Evolutionary conservation across 2,329 filamentous ascomycete species (phyloP), one percentile per base, ranked within the genome.

Genomic region (Helotiales sp.): DNA sequence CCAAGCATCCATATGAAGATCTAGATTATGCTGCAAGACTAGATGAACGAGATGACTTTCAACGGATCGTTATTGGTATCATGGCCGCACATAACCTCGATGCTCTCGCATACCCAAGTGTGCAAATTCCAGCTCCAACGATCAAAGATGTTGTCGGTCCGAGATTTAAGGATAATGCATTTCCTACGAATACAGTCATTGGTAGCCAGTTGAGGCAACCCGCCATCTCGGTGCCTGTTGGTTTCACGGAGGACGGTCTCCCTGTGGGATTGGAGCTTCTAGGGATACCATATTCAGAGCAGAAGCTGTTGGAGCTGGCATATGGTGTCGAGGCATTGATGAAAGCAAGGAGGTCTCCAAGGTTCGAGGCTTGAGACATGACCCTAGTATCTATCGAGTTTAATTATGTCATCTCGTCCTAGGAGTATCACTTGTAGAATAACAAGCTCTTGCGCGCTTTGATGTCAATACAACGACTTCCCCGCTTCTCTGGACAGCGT

Each of bases 181-280:
- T 72, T 49, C 69, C 69, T 7, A 72, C 68, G 3, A 74, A 75
- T 52, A 74, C 73, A 2, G 62, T 69, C 1, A 68, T 75, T 47
- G 73, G 69, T 0, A 71, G 69, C 50, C 67, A 69, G 36, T 55
- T 69, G 36, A 65, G 69, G 5, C 67, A 69, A 47, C 72, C 72
- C 15, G 72, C 73, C 0, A 62, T 75, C 4, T 71, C 67, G 1
- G 69, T 75, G 9, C 72, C 72, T 1, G 69, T 69, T 7, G 69
- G 70, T 1, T 70, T 70, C 27, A 71, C 69, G 1, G 64, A 64
- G 25, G 58, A 64, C n/a, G 67, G 66, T 2, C 60, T 72, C 19
- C 70, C 70, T 1, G 64, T 72, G 4, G 69, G 70, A 0, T 31
- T 72, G 47, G 67, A 71, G 50, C 57, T 72, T 7, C 36, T 70